Percentiles rank a stretch among this genome's conserved stretches.
These are phyloP conservation scores for Nigrospora osmanthi DNA, from an alignment of 2,329 filamentous ascomycete species.

Conservation along the genomic window DNA sequence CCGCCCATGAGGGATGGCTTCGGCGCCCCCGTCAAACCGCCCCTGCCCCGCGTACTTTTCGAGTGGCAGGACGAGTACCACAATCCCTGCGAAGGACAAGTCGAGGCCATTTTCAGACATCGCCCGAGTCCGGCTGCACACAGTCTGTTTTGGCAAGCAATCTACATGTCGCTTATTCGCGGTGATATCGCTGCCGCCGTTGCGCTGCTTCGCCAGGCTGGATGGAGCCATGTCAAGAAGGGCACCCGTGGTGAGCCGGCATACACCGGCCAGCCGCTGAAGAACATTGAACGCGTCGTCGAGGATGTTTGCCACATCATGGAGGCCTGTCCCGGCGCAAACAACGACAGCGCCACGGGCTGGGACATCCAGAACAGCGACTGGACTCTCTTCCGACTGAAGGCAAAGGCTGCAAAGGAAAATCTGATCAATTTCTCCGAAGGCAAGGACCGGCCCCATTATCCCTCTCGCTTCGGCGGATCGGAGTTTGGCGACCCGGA, in stretches of 20 bases:
- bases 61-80: constrained; percentile 77
- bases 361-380: constrained; percentile 80
- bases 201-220: constrained; percentile 63
- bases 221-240: constrained; percentile 69
- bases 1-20: constrained; percentile 31
- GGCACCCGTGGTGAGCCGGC: constrained; percentile 56
- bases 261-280: constrained; percentile 69
- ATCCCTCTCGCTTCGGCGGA: constrained; percentile 21
- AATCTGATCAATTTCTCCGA: constrained; percentile 74
- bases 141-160: constrained; percentile 73
- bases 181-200: constrained; percentile 63
- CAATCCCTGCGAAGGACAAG: constrained; percentile 60
- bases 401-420: constrained; percentile 60
- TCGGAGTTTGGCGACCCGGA: constrained; percentile 26
- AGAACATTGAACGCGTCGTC: constrained; percentile 67
- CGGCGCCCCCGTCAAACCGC: constrained; percentile 30
- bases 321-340: constrained; percentile 62
- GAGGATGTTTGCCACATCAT: constrained; percentile 62
- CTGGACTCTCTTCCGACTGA: constrained; percentile 77
- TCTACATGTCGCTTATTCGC: constrained; percentile 68
- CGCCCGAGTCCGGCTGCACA: constrained; percentile 70
- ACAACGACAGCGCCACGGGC: constrained; percentile 36
- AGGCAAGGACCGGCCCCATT: constrained; percentile 47
- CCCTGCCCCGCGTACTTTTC: constrained; percentile 71
- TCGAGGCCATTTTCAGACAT: constrained; percentile 53